Conservation (phyloP, 345 rosid species). For the Pistacia atlantica region DNA sequence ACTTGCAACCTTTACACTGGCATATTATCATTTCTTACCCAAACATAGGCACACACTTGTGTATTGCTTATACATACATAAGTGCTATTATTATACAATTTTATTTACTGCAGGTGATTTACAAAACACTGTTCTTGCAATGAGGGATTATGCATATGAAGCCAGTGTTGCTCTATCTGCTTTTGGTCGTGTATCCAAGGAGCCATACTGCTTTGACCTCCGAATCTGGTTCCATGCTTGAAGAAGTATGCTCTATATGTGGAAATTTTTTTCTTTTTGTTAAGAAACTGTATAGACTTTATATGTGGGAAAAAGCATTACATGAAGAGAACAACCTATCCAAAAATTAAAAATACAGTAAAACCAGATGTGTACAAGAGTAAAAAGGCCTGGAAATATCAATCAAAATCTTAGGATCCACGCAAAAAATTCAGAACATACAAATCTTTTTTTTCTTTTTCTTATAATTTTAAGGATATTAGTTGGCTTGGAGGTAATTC, state of each 20-base stretch:
- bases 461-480: constrained; percentile 8
- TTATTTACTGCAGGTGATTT: constrained; percentile 61
- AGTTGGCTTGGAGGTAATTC: constrained; percentile 15
- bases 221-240: constrained; percentile 94
- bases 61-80: constrained; percentile 4
- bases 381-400: background rate
- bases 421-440: background rate
- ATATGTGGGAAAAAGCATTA: background rate
- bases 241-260: constrained; percentile 59
- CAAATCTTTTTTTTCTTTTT: background rate
- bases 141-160: constrained; percentile 91
- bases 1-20: background rate
- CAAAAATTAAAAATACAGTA: background rate
- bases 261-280: too few species aligned
- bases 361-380: background rate
- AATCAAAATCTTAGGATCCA: background rate
- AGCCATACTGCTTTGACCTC: constrained; percentile 90
- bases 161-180: constrained; percentile 73
- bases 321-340: background rate
- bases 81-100: background rate
- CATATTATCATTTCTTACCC: constrained; percentile 10
- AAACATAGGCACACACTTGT: constrained; percentile 11
- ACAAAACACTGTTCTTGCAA: constrained; percentile 73
- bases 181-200: constrained; percentile 73
- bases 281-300: too few species aligned